Evolutionary conservation across 129 eudicot genomes (phyloP).

Genomic region (Lactuca sativa): DNA sequence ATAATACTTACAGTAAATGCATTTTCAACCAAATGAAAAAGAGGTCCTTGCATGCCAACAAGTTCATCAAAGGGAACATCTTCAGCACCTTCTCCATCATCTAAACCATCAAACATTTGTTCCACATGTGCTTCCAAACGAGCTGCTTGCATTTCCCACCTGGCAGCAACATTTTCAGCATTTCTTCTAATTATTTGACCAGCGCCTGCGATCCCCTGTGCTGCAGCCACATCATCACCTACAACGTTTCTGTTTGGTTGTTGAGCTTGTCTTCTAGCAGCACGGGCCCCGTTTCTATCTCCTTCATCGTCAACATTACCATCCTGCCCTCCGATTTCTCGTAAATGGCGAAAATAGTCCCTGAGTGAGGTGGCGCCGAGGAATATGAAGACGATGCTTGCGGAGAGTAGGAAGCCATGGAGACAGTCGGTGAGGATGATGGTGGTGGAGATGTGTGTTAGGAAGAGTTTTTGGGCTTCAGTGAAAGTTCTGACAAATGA

Average conservation of each 20-base stretch:
- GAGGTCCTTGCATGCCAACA: conserved; percentile 99
- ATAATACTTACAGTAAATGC: conserved; percentile 78
- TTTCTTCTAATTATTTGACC: conserved; percentile 83
- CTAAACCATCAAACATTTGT: conserved; percentile 95
- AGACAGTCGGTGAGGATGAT: conserved; percentile 80
- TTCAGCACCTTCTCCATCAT: conserved; percentile 97
- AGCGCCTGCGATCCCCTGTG: conserved; percentile 85
- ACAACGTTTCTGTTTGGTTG: conserved; percentile 67
- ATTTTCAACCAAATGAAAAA: conserved; percentile 92
- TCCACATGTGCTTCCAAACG: conserved; percentile 96
- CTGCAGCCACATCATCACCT: conserved; percentile 72
- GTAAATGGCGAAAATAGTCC: conserved; percentile 82
- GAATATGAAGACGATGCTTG: conserved; percentile 88
- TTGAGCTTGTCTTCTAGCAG: conserved; percentile 68
- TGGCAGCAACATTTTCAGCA: conserved; percentile 95
- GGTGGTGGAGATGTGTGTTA: conserved; percentile 68
- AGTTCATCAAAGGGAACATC: conserved; percentile 98
- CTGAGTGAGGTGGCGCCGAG: conserved; percentile 94
- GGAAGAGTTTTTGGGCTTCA: conserved; percentile 75
- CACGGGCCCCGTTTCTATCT: conserved; percentile 91
- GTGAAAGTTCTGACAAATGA: conserved; percentile 79
- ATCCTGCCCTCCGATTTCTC: conserved; percentile 81
- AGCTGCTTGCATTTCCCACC: conserved; percentile 98
- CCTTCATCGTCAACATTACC: conserved; percentile 81
- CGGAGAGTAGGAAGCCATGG: conserved; percentile 94